A percentile compares a stretch with the other conserved stretches of the same genome.
Evolutionary conservation across 1,139 yeast species (phyloP).

Genomic region (Spathaspora sp.): DNA sequence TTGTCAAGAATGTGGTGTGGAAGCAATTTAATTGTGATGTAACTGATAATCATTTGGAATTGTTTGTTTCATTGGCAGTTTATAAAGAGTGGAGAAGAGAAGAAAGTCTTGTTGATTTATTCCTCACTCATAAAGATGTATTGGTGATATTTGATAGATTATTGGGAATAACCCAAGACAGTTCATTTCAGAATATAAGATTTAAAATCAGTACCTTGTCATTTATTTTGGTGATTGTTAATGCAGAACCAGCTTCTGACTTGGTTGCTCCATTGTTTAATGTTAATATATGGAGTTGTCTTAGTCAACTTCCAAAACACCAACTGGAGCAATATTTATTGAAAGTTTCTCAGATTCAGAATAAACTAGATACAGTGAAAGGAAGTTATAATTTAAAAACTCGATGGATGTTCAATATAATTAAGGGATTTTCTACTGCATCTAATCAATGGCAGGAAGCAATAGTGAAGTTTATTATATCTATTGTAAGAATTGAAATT

Average conservation of each 20-base stretch:
- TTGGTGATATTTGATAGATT: conserved; percentile 3
- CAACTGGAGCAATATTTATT: not conserved
- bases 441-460: not conserved
- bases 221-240: not conserved
- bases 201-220: not conserved
- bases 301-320: not conserved
- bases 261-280: conserved; percentile 1
- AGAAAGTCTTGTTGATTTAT: not conserved
- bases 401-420: conserved; percentile 3
- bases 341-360: not conserved
- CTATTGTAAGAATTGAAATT: not conserved
- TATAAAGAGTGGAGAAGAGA: not conserved
- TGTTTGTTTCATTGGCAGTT: conserved; percentile 4
- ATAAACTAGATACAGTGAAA: not conserved
- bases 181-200: conserved; percentile 1
- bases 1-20: conserved; percentile 5
- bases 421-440: not conserved
- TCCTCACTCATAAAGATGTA: conserved; percentile 1
- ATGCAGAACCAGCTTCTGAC: not conserved
- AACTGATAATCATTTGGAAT: conserved; percentile 8
- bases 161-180: conserved; percentile 2
- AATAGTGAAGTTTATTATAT: not conserved
- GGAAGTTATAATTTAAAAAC: conserved; percentile 4
- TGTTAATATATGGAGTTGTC: conserved; percentile 1
- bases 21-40: conserved; percentile 8